These are phyloP conservation scores for Yamadazyma membranifaciens DNA, from an alignment of 1,139 yeast genomes.

Conservation along the genomic window DNA sequence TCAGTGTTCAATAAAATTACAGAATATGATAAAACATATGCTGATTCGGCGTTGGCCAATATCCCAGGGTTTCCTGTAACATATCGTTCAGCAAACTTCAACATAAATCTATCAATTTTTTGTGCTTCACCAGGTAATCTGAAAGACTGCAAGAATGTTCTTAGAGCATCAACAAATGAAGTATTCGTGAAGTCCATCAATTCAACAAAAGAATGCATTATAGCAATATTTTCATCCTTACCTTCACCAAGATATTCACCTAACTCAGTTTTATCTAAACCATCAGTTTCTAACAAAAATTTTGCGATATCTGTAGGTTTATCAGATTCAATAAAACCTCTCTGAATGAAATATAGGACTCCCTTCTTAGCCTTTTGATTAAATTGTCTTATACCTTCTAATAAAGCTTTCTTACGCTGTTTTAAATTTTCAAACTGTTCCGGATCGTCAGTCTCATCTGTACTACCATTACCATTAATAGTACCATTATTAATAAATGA, in stretches of 20 bases:
- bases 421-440: constrained; percentile 83
- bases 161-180: constrained; percentile 81
- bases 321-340: constrained; percentile 61
- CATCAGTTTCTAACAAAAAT: constrained; percentile 74
- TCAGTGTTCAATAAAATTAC: constrained; percentile 93
- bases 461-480: constrained; percentile 11
- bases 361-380: constrained; percentile 87
- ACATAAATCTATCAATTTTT: constrained; percentile 93
- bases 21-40: constrained; percentile 89
- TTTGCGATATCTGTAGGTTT: constrained; percentile 69
- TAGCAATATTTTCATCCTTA: constrained; percentile 68
- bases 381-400: constrained; percentile 77
- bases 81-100: constrained; percentile 92
- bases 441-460: constrained; percentile 63
- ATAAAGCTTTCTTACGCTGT: constrained; percentile 75
- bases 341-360: constrained; percentile 54
- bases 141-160: constrained; percentile 81
- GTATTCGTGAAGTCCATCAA: constrained; percentile 70
- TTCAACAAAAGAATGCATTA: constrained; percentile 94
- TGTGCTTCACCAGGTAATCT: constrained; percentile 98
- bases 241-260: constrained; percentile 96
- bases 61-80: constrained; percentile 81
- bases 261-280: constrained; percentile 76
- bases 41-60: constrained; percentile 91
- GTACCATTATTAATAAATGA: constrained; percentile 24